Base-by-base conservation (phyloP, 1,284 basidiomycete genomes). In the Rhodotorula sp. region DNA sequence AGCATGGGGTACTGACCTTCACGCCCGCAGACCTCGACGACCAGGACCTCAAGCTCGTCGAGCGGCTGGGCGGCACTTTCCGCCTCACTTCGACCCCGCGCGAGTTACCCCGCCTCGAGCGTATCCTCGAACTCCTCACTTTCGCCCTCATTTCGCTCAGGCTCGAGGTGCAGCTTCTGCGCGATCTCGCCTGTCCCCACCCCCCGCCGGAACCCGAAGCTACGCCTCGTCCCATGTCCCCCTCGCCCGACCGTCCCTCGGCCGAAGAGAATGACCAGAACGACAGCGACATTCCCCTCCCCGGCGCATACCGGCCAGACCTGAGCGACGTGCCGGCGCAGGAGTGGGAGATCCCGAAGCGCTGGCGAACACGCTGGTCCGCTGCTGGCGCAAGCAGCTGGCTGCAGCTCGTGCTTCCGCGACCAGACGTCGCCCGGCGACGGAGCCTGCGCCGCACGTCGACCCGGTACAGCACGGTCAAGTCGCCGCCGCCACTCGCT, bases 181-280 rank as follows among this genome's bases (percentile, higher is more conserved):
- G 37, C 61, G 67, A 71, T 54, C 53, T 67, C 12, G 29, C 46
- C 9, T 71, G 72, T 48, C 66, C 72, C 22, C 65, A 61, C 5
- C 66, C 65, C 3, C 27, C 32, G 8, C 55, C 36, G 37, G 55
- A 58, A 7, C 34, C 58, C 12, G 48, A 60, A 22, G 34, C 78
- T 86, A 19, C 48, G 85, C 78, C 85, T 13, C 48, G 48, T 32
- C 10, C 32, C 17, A 21, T 19, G 8, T 22, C 53, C 2, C 53
- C 53, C 34, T 6, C 51, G 12, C n/a, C 29, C 13, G 10, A 53
- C 25, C 55, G 21, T 25, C 36, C 13, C 53, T 13, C 21, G 8
- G 17, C n/a, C 10, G 53, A 55, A 4, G 55, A 25, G 36, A 22
- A 56, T 25, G 55, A 56, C 21, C 19, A 32, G 29, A 54, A 34